Conservation (phyloP, 2,329 filamentous ascomycete species). For the Alternaria brassicae region DNA sequence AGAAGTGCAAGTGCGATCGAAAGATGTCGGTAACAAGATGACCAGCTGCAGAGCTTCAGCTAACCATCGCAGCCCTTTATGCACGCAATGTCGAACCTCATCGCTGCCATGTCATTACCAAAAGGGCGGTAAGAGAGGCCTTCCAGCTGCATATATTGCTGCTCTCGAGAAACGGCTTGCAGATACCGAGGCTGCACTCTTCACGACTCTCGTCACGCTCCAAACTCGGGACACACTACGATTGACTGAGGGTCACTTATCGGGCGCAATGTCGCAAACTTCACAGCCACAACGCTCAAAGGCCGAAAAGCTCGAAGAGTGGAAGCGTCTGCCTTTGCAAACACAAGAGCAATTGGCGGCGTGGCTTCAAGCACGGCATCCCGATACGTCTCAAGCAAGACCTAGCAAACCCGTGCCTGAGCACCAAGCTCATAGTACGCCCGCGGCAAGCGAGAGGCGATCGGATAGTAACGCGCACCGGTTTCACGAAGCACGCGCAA, state of each 20-base stretch:
- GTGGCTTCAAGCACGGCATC: slow-evolving; percentile 30
- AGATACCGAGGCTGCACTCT: slow-evolving; percentile 35
- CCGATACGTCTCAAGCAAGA: neutral
- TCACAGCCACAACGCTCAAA: slow-evolving; percentile 25
- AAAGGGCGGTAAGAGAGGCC: slow-evolving; percentile 36
- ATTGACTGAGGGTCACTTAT: neutral
- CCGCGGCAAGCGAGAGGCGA: neutral
- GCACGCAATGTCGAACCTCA: slow-evolving; percentile 30
- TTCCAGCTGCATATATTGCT: slow-evolving; percentile 36
- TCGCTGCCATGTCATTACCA: slow-evolving; percentile 30
- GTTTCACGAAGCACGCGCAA: neutral
- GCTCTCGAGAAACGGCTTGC: slow-evolving; percentile 32
- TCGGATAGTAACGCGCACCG: neutral
- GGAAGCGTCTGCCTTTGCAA: slow-evolving; percentile 31
- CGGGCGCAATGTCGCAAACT: neutral
- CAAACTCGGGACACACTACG: slow-evolving; percentile 6
- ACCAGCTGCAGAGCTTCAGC: neutral
- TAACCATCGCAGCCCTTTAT: slow-evolving; percentile 27
- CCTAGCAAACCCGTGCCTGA: neutral
- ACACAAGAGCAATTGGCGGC: slow-evolving; percentile 27
- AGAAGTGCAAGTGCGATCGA: slow-evolving; percentile 40
- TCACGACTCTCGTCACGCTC: slow-evolving; percentile 22
- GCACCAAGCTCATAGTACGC: neutral
- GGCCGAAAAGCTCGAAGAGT: slow-evolving; percentile 31
- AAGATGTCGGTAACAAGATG: slow-evolving; percentile 22